Evolutionary conservation across 805 yeast species (phyloP).

Genomic region (Saccharomycopsis microspora): DNA sequence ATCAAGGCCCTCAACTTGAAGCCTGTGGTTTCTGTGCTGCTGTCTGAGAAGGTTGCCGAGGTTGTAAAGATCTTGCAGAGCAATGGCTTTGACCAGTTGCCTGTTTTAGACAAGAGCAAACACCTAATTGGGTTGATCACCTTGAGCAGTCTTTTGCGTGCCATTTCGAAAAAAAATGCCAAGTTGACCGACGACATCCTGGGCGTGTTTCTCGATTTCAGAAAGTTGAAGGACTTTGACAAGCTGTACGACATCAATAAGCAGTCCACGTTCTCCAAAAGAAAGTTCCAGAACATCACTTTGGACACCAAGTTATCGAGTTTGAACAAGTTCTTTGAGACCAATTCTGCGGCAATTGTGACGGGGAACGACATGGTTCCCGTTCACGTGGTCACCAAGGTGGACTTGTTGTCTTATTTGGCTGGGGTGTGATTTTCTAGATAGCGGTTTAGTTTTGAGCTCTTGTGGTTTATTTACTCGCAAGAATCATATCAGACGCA

Average conservation of each 20-base stretch:
- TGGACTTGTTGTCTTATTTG: slow-evolving; percentile 54
- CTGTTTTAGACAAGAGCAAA: slow-evolving; percentile 49
- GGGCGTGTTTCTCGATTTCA: slow-evolving; percentile 61
- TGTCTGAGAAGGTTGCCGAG: slow-evolving; percentile 44
- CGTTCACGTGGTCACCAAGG: slow-evolving; percentile 78
- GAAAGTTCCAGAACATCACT: slow-evolving; percentile 56
- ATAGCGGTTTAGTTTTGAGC: background rate
- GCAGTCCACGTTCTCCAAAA: slow-evolving; percentile 34
- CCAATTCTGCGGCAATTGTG: slow-evolving; percentile 73
- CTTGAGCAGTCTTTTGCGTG: slow-evolving; percentile 57
- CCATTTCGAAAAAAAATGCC: slow-evolving; percentile 49
- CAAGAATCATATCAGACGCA: too few species aligned
- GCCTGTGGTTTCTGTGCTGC: slow-evolving; percentile 68
- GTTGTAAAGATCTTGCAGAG: slow-evolving; percentile 62
- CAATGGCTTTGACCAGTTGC: slow-evolving; percentile 78
- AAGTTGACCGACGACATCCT: slow-evolving; percentile 44
- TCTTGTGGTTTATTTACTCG: background rate
- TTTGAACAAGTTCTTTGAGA: slow-evolving; percentile 72
- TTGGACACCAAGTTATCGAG: slow-evolving; percentile 53
- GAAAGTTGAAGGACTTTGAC: slow-evolving; percentile 52
- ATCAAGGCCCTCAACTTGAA: slow-evolving; percentile 62
- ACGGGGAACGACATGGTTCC: slow-evolving; percentile 64
- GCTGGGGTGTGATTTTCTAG: slow-evolving; percentile 1
- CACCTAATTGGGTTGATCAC: slow-evolving; percentile 69
- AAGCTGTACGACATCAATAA: slow-evolving; percentile 53